These are phyloP conservation scores for Penicillium riverlandense DNA, from an alignment of 495 filamentous ascomycete genomes.

Conservation along the genomic window DNA sequence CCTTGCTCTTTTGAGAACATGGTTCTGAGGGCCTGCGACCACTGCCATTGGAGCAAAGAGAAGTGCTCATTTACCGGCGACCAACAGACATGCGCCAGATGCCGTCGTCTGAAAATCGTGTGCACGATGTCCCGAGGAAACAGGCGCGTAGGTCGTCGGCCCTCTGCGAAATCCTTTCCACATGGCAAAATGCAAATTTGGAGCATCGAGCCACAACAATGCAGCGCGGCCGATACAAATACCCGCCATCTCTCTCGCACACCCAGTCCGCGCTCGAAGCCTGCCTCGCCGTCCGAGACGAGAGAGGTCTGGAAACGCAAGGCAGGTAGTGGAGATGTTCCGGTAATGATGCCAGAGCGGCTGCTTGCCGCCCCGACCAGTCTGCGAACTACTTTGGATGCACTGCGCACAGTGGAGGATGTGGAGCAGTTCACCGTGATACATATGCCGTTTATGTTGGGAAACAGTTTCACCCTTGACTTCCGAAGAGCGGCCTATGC, in stretches of 20 bases:
- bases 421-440: slow-evolving; percentile 16
- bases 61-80: slow-evolving; percentile 13
- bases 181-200: slow-evolving; percentile 14
- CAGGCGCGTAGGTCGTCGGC: slow-evolving; percentile 14
- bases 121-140: slow-evolving; percentile 14
- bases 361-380: slow-evolving; percentile 9
- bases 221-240: not conserved
- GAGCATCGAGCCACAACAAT: slow-evolving; percentile 9
- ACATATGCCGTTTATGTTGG: slow-evolving; percentile 19
- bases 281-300: slow-evolving; percentile 1
- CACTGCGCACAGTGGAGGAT: slow-evolving; percentile 17
- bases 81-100: slow-evolving; percentile 17
- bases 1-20: slow-evolving; percentile 6
- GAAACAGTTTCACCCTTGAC: slow-evolving; percentile 11
- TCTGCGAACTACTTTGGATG: slow-evolving; percentile 15
- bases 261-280: slow-evolving; percentile 3
- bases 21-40: slow-evolving; percentile 19
- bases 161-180: slow-evolving; percentile 9
- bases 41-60: slow-evolving; percentile 17
- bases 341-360: slow-evolving; percentile 12
- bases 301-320: slow-evolving; percentile 3
- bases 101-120: slow-evolving; percentile 16
- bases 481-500: slow-evolving; percentile 12
- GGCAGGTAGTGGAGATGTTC: not conserved
- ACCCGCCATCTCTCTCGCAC: slow-evolving; percentile 1